Evolutionary conservation across 2,329 filamentous ascomycete species (phyloP), one percentile per base, ranked within the genome.

Genomic region (Balansia obtecta): DNA sequence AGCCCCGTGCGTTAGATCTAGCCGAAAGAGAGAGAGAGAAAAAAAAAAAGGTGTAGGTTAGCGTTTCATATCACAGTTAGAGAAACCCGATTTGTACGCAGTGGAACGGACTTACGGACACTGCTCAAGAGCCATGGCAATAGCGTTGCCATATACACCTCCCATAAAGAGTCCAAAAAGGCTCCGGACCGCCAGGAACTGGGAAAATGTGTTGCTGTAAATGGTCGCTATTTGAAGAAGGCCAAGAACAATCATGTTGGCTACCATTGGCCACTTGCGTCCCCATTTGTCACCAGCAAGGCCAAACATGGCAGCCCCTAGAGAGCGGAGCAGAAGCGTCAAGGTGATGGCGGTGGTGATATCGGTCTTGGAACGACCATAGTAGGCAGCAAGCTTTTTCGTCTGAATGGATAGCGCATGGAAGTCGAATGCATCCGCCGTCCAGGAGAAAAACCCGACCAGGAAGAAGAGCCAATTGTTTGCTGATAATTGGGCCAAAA

Each of bases 391-490:
- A 22, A 90, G 71, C 67, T 88, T 88, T 57, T 76, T 76, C 3
- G 85, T 86, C 64, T 89, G 86, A 55, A 91, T 86, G 4, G 82
- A 86, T 9, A 91, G 73, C 27, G 86, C 84, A 66, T 89, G 85
- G 63, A 90, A 91, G 65, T 89, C 86, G 63, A 90, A 91, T 3
- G 86, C 86, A 63, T 91, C 87, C 51, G 85, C 86, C 1, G 80
- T 85, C 87, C 87, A 91, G 15, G 85, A 82, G 34, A 76, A 66
- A 61, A 90, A 81, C 3, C 85, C 86, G 11, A 88, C 83, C 40
- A 85, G 55, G 68, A 91, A 82, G 70, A 86, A 89, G 15, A 86
- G 61, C 86, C 86, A 91, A 61, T 85, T 81, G 53, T 73, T 77
- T 22, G 71, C 69, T 3, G 73, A 76, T 15, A 93, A 73, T 65